Conservation (phyloP, 805 yeast species). For the Spathaspora girioi region DNA sequence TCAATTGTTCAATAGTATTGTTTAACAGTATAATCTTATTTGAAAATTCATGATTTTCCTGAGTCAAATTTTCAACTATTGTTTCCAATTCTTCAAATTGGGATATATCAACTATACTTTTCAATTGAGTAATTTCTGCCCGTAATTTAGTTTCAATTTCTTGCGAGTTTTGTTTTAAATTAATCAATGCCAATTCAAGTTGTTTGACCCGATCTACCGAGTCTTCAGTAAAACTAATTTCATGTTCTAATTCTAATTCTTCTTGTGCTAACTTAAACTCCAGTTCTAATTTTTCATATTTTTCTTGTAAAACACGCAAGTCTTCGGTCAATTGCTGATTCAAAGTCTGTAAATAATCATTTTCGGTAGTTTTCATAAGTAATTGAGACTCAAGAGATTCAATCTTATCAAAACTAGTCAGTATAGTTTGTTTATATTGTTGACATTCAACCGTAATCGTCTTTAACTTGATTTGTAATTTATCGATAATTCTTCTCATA, state of each 20-base stretch:
- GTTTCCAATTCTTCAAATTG: conserved; percentile 31
- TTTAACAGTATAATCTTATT: conserved; percentile 29
- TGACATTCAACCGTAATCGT: conserved; percentile 22
- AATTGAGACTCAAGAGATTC: conserved; percentile 16
- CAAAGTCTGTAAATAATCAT: conserved; percentile 37
- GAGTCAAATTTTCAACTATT: conserved; percentile 30
- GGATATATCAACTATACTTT: conserved; percentile 27
- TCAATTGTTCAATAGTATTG: conserved; percentile 40
- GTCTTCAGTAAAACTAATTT: conserved; percentile 17
- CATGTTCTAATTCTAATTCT: conserved; percentile 35
- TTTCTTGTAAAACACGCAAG: conserved; percentile 19
- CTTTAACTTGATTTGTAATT: conserved; percentile 46
- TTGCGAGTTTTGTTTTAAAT: conserved; percentile 23
- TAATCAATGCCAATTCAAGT: conserved; percentile 40
- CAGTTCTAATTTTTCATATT: conserved; percentile 24
- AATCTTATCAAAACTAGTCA: conserved; percentile 1
- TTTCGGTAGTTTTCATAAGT: conserved; percentile 40
- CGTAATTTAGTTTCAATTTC: conserved; percentile 21
- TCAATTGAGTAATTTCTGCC: conserved; percentile 17
- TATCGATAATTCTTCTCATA: conserved; percentile 18
- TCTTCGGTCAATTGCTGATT: conserved; percentile 24
- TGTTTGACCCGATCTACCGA: conserved; percentile 30
- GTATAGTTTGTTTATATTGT: conserved; percentile 15
- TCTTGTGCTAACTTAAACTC: conserved; percentile 33
- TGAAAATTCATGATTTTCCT: conserved; percentile 33